A percentile compares a stretch with the other conserved stretches of the same genome.
phyloP scores from a whole-genome alignment of 2,329 filamentous ascomycete species.

The Hymenoscyphus linearis region DNA sequence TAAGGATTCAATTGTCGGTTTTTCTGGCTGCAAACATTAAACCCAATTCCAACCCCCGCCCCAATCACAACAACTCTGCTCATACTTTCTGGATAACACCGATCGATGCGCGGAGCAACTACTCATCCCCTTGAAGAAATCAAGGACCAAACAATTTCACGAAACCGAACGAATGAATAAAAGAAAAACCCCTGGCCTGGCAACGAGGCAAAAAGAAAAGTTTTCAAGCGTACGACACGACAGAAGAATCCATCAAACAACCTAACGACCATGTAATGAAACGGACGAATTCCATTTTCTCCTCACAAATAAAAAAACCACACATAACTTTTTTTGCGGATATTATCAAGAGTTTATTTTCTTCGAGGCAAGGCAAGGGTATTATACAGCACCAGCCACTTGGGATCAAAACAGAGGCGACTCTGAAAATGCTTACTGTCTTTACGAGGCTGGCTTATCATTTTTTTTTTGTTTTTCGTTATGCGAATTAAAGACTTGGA shows the following conservation, averaged over 20 bases:
- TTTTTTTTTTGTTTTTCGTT: background rate
- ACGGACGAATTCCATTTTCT: conserved; percentile 18
- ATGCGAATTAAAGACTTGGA: background rate
- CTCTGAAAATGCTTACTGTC: conserved; percentile 26
- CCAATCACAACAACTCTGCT: background rate
- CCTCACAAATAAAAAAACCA: conserved; percentile 3
- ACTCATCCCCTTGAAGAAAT: background rate
- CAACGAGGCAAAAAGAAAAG: conserved; percentile 14
- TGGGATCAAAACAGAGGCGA: conserved; percentile 28
- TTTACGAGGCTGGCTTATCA: conserved; percentile 23
- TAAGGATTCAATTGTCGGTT: conserved; percentile 25
- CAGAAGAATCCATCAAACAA: conserved; percentile 1
- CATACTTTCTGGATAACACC: conserved; percentile 13
- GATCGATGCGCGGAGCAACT: conserved; percentile 5
- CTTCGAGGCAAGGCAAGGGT: conserved; percentile 25
- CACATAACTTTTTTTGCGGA: background rate
- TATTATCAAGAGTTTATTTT: conserved; percentile 14
- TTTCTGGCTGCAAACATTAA: conserved; percentile 10
- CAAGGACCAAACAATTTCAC: conserved; percentile 8
- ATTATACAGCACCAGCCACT: conserved; percentile 29
- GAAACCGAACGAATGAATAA: conserved; percentile 6
- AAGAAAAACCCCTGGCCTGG: conserved; percentile 18
- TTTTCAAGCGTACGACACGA: background rate
- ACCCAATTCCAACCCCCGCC: background rate
- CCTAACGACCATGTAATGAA: conserved; percentile 18